Conservation (phyloP, 257 asterid genomes). For the Fraxinus anomala region DNA sequence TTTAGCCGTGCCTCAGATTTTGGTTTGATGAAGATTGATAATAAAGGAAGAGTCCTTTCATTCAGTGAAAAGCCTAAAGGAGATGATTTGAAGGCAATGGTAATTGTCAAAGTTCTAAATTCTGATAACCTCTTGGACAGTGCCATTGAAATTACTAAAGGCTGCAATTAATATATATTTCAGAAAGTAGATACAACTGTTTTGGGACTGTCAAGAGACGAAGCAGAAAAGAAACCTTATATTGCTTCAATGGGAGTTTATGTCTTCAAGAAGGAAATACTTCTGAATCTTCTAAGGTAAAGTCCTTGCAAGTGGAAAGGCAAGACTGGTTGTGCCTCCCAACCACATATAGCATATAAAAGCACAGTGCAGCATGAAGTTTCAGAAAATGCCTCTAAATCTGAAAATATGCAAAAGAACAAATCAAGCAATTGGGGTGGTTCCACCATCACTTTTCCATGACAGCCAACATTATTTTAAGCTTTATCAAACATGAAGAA, state of each 20-base stretch:
- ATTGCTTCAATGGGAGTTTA: conserved; percentile 99
- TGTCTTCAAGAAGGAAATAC: conserved; percentile 92
- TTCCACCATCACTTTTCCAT: not conserved
- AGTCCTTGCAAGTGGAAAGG: not conserved
- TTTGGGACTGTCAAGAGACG: conserved; percentile 78
- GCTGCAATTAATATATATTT: conserved; percentile 28
- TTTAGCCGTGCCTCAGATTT: conserved; percentile 95
- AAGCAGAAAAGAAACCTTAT: conserved; percentile 87
- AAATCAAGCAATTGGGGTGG: conserved; percentile 9
- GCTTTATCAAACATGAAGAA: conserved; percentile 22
- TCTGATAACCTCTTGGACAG: not conserved
- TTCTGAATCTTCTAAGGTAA: conserved; percentile 82
- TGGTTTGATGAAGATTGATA: conserved; percentile 91
- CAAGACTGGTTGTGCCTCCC: not conserved
- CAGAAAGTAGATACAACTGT: conserved; percentile 93
- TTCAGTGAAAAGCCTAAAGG: conserved; percentile 91
- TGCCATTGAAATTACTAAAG: not conserved
- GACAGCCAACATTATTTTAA: conserved; percentile 6
- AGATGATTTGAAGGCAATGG: conserved; percentile 84
- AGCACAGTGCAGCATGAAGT: conserved; percentile 19
- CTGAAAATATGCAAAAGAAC: not conserved
- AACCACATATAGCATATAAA: not conserved
- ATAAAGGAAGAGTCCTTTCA: conserved; percentile 67
- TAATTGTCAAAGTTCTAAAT: conserved; percentile 33
- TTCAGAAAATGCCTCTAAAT: not conserved